phyloP scores from a whole-genome alignment of 768 basidiomycete genomes.

The Mycena haematopus region DNA sequence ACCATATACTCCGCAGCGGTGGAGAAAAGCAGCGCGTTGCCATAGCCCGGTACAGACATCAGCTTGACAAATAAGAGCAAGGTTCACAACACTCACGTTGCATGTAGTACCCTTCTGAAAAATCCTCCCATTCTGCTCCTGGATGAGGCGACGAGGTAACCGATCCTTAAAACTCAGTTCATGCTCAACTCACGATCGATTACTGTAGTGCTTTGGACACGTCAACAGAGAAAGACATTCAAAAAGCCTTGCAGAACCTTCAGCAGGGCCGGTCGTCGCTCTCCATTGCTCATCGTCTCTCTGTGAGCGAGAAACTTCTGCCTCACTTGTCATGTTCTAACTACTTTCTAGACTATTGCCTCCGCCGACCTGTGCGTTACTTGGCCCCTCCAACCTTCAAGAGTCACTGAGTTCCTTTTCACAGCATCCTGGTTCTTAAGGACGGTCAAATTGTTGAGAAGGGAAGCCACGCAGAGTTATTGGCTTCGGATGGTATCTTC shows the following conservation, averaged over 20 bases:
- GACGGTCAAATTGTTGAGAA: conserved; percentile 89
- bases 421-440: conserved; percentile 87
- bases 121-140: conserved; percentile 83
- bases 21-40: conserved; percentile 92
- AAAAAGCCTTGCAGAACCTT: conserved; percentile 84
- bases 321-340: conserved; percentile 26
- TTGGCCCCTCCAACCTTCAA: neutral
- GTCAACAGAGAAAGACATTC: conserved; percentile 88
- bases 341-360: conserved; percentile 54
- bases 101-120: conserved; percentile 75
- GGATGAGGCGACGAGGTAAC: conserved; percentile 76
- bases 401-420: conserved; percentile 23
- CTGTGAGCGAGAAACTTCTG: conserved; percentile 48
- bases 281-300: conserved; percentile 82
- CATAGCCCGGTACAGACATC: conserved; percentile 55
- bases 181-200: neutral
- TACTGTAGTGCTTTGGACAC: conserved; percentile 85
- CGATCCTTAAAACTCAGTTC: conserved; percentile 1
- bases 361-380: conserved; percentile 62
- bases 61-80: neutral
- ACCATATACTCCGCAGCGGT: conserved; percentile 46
- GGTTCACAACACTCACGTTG: neutral
- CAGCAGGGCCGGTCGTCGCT: conserved; percentile 75
- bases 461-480: conserved; percentile 79
- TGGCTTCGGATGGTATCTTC: conserved; percentile 74